These are phyloP conservation scores for Erodium chrysanthum DNA, from an alignment of 441 rosid genomes.

Conservation along the genomic window DNA sequence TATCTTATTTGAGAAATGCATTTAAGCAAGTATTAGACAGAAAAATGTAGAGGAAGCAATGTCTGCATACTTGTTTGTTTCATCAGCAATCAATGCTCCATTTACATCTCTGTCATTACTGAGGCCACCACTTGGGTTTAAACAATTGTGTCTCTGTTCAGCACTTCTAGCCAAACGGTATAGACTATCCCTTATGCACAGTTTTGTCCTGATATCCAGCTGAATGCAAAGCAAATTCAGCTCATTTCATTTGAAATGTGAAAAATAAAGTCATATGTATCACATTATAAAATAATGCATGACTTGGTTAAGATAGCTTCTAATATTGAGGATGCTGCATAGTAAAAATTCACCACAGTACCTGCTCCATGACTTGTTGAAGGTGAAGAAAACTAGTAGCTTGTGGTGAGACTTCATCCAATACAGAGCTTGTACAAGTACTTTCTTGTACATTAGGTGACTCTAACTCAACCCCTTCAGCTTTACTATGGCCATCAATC, in stretches of 20 bases:
- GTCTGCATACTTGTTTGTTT: conserved; percentile 47
- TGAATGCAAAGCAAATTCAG: conserved; percentile 33
- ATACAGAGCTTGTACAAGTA: conserved; percentile 47
- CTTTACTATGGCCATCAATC: conserved; percentile 34
- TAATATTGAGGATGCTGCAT: not conserved
- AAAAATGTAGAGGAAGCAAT: conserved; percentile 1
- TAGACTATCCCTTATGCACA: conserved; percentile 82
- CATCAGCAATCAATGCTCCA: conserved; percentile 33
- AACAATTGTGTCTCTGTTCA: conserved; percentile 57
- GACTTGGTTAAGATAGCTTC: not conserved
- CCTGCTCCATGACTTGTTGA: conserved; percentile 77
- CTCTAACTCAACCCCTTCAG: conserved; percentile 40
- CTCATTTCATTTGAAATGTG: conserved; percentile 17
- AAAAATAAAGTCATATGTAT: not conserved
- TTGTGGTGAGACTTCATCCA: conserved; percentile 60
- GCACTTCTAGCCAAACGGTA: conserved; percentile 86
- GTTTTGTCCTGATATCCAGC: conserved; percentile 83
- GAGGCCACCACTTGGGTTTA: conserved; percentile 30
- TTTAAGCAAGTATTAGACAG: not conserved
- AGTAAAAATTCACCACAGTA: conserved; percentile 14
- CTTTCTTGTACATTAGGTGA: conserved; percentile 46
- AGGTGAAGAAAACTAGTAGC: conserved; percentile 77
- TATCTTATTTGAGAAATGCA: not conserved
- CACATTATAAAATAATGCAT: not conserved
- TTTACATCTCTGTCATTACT: conserved; percentile 31